Evolutionary conservation across 306 rosid genomes (phyloP).

Genomic region (Cyclanthera cordifolia): DNA sequence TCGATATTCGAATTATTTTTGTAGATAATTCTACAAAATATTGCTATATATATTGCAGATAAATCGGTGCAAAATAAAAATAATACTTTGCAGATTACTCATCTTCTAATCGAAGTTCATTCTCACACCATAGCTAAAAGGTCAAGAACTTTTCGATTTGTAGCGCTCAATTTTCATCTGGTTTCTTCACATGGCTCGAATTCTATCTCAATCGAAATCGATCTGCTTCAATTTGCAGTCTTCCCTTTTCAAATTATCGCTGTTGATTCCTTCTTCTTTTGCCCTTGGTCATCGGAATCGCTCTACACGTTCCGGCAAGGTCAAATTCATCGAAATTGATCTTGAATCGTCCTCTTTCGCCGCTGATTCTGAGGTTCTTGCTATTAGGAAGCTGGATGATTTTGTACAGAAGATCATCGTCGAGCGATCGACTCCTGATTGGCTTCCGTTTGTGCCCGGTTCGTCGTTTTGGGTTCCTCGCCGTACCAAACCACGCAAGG

Average conservation of each 20-base stretch:
- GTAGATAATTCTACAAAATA: neutral
- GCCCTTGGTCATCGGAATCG: constrained; percentile 15
- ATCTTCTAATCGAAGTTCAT: neutral
- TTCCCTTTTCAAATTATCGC: neutral
- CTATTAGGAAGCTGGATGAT: constrained; percentile 52
- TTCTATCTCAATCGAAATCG: constrained; percentile 23
- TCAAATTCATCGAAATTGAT: constrained; percentile 38
- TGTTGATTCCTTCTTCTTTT: neutral
- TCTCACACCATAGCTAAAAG: neutral
- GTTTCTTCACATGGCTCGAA: constrained; percentile 30
- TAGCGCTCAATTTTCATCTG: neutral
- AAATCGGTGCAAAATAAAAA: neutral
- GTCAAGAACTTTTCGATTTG: neutral
- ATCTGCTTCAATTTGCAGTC: constrained; percentile 3
- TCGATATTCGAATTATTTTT: neutral
- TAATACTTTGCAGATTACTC: neutral
- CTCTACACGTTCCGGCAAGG: constrained; percentile 26
- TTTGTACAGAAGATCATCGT: constrained; percentile 44
- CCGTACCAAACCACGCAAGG: constrained; percentile 17
- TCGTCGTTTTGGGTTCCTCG: constrained; percentile 91
- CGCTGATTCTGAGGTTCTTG: constrained; percentile 30
- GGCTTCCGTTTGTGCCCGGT: constrained; percentile 81
- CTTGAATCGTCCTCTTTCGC: constrained; percentile 14
- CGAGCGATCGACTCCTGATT: constrained; percentile 51
- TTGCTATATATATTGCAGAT: neutral